Evolutionary conservation across 106 monocot species (phyloP).

Genomic region (Dendrobium huoshanense): DNA sequence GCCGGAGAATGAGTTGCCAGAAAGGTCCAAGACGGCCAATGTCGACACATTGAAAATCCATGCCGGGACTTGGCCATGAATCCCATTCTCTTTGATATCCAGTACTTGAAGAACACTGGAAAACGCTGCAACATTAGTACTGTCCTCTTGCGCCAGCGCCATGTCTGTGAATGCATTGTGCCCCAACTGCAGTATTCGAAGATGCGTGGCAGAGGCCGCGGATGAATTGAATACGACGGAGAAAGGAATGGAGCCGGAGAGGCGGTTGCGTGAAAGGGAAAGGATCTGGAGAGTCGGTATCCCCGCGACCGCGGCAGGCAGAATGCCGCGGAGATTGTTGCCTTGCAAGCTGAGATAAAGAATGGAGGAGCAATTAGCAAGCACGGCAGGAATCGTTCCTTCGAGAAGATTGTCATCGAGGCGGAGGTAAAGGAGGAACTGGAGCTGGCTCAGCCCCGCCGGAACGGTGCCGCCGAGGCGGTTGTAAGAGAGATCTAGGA

Average conservation of each 20-base stretch:
- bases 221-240: constrained; percentile 28
- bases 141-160: constrained; percentile 6
- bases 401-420: constrained; percentile 61
- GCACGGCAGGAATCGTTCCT: constrained; percentile 47
- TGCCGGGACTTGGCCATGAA: constrained; percentile 42
- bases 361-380: constrained; percentile 58
- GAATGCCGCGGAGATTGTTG: constrained; percentile 49
- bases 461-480: constrained; percentile 41
- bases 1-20: constrained; percentile 80
- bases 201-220: constrained; percentile 9
- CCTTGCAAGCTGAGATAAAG: constrained; percentile 49
- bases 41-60: constrained; percentile 38
- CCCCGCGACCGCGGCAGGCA: constrained; percentile 36
- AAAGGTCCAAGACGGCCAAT: constrained; percentile 59
- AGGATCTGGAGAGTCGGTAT: constrained; percentile 49
- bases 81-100: constrained; percentile 50
- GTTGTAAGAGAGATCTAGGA: constrained; percentile 55
- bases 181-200: constrained; percentile 56
- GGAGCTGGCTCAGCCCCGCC: constrained; percentile 21
- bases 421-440: constrained; percentile 36
- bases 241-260: constrained; percentile 52
- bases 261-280: constrained; percentile 43
- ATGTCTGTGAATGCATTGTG: constrained; percentile 54
- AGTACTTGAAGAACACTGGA: constrained; percentile 41
- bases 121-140: neutral